A percentile compares a stretch with the other conserved stretches of the same genome.
phyloP scores from a whole-genome alignment of 2,329 filamentous ascomycete genomes.

The Pseudogymnoascus sp. region DNA sequence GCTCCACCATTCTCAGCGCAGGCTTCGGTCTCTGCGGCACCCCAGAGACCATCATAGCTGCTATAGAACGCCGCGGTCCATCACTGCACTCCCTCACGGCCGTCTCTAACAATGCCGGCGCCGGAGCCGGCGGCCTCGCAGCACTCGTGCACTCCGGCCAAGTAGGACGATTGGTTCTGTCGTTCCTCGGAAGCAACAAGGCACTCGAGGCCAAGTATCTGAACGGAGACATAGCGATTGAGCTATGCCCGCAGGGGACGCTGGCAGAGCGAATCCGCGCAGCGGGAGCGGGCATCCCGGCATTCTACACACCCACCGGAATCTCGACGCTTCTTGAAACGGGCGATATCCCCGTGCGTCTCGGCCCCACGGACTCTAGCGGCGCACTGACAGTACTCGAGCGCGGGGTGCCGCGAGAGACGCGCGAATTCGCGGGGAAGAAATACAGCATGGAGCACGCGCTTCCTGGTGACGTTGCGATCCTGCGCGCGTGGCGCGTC shows the following conservation, averaged over 20 bases:
- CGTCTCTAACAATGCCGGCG: constrained; percentile 73
- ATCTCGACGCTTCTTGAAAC: constrained; percentile 58
- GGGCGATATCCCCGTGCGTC: constrained; percentile 57
- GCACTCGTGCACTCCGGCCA: constrained; percentile 61
- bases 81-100: constrained; percentile 54
- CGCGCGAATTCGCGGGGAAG: constrained; percentile 62
- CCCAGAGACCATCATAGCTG: constrained; percentile 64
- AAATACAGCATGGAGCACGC: constrained; percentile 71
- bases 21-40: constrained; percentile 79
- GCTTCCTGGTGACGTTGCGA: constrained; percentile 66
- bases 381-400: constrained; percentile 42
- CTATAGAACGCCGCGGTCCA: constrained; percentile 53
- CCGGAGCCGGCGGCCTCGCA: constrained; percentile 58
- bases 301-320: constrained; percentile 72
- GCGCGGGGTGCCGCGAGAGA: constrained; percentile 57
- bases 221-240: constrained; percentile 63
- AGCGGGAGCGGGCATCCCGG: constrained; percentile 67
- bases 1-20: constrained; percentile 63
- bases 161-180: constrained; percentile 62
- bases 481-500: constrained; percentile 66
- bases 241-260: constrained; percentile 69
- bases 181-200: constrained; percentile 72
- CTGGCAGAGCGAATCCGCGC: constrained; percentile 64
- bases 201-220: constrained; percentile 65
- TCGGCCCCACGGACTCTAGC: constrained; percentile 44